A percentile compares a stretch with the other conserved stretches of the same genome.
phyloP scores from a whole-genome alignment of 257 asterid genomes.

The Handroanthus guayacan region DNA sequence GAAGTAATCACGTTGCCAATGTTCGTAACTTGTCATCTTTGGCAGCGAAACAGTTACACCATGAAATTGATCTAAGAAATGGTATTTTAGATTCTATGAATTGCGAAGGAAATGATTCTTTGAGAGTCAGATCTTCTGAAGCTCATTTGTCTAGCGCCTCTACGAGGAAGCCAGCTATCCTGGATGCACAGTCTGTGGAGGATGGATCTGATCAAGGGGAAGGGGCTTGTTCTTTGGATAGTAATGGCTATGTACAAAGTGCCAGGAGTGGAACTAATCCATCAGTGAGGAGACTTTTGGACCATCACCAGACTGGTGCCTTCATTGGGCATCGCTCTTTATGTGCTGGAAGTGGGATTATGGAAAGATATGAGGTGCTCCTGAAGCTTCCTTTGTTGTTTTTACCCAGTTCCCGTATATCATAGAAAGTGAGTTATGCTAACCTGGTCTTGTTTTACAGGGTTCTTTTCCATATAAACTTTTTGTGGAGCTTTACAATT shows the following conservation, averaged over 20 bases:
- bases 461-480: constrained; percentile 71
- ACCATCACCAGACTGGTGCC: constrained; percentile 55
- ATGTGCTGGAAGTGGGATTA: constrained; percentile 48
- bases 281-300: constrained; percentile 53
- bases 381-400: constrained; percentile 29
- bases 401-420: constrained; percentile 3
- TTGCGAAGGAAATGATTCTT: constrained; percentile 39
- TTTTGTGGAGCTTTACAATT: constrained; percentile 79
- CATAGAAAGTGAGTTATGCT: constrained; percentile 29
- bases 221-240: constrained; percentile 43
- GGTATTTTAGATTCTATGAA: constrained; percentile 40
- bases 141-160: constrained; percentile 39
- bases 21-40: constrained; percentile 38
- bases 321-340: constrained; percentile 37
- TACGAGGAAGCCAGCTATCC: constrained; percentile 36
- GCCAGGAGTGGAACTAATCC: constrained; percentile 44
- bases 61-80: constrained; percentile 36
- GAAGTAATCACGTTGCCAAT: constrained; percentile 36
- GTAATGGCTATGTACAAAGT: constrained; percentile 34
- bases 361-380: constrained; percentile 53
- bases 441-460: constrained; percentile 52
- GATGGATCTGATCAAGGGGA: constrained; percentile 32
- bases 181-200: constrained; percentile 42
- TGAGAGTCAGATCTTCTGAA: constrained; percentile 42
- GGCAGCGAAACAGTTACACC: constrained; percentile 34